These are phyloP conservation scores for Phytophthora sojae DNA, from an alignment of 352 stramenopile species.

Conservation along the genomic window DNA sequence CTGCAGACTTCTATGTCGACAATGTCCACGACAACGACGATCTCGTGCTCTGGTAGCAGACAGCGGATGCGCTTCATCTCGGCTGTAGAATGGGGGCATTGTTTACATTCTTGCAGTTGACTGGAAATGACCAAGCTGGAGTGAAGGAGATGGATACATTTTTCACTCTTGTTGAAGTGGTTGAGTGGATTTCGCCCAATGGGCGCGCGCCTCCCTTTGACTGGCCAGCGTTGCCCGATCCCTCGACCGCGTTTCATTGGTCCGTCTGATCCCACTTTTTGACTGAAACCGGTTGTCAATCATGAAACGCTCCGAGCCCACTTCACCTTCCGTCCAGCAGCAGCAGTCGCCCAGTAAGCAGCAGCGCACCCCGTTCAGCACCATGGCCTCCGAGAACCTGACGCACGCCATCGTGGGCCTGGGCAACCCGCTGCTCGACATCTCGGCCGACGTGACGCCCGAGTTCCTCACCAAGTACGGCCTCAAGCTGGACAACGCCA, in stretches of 20 bases:
- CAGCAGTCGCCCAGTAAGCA: slow-evolving; percentile 15
- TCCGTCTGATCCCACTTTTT: slow-evolving; percentile 7
- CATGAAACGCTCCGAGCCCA: slow-evolving; percentile 21
- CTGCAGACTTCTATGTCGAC: too few relatives aligned
- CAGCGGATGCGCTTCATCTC: too few relatives aligned
- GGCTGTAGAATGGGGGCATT: too few relatives aligned
- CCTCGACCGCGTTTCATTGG: slow-evolving; percentile 10
- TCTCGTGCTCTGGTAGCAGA: too few relatives aligned
- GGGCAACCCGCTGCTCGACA: slow-evolving; percentile 99
- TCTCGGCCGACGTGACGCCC: slow-evolving; percentile 94
- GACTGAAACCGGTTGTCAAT: slow-evolving; percentile 2
- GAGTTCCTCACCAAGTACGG: slow-evolving; percentile 97
- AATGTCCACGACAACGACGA: too few relatives aligned
- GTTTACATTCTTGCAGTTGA: too few relatives aligned
- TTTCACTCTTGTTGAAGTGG: too few relatives aligned
- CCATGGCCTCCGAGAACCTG: slow-evolving; percentile 49
- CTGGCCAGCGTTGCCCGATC: neutral
- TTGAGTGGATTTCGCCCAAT: neutral
- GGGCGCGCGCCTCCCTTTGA: neutral
- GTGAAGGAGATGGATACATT: too few relatives aligned
- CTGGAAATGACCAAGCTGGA: too few relatives aligned
- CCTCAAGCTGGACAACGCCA: slow-evolving; percentile 95
- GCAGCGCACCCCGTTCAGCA: slow-evolving; percentile 5
- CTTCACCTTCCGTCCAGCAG: slow-evolving; percentile 33
- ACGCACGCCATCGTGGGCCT: slow-evolving; percentile 93